A percentile compares a stretch with the other conserved stretches of the same genome.
phyloP scores from a whole-genome alignment of 164 flowering plant genomes.

The Macadamia integrifolia region DNA sequence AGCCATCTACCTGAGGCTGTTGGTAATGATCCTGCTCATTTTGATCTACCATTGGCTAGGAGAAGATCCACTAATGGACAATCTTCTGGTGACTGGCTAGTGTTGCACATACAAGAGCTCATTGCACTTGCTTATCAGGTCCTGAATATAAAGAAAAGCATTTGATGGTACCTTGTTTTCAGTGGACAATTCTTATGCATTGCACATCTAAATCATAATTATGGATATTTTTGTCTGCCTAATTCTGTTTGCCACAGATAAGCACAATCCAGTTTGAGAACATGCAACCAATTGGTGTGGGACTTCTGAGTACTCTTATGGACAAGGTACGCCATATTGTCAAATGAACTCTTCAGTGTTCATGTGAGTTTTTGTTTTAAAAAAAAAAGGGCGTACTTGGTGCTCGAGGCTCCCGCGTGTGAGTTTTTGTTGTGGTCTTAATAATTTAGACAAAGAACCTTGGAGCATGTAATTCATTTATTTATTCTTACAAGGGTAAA shows the following conservation, averaged over 20 bases:
- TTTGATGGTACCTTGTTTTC: background rate
- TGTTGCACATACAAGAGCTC: conserved; percentile 75
- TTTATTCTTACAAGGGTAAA: too few relatives aligned
- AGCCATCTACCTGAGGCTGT: conserved; percentile 81
- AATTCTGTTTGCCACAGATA: conserved; percentile 39
- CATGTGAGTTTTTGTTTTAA: background rate
- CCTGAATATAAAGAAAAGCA: conserved; percentile 7
- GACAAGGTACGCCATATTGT: conserved; percentile 63
- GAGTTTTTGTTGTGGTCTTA: too few relatives aligned
- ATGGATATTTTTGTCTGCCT: conserved; percentile 2
- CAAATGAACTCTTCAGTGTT: background rate
- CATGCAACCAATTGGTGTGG: conserved; percentile 87
- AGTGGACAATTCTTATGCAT: background rate
- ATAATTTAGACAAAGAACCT: too few relatives aligned
- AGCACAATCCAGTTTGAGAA: conserved; percentile 93
- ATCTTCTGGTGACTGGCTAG: conserved; percentile 70
- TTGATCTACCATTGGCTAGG: conserved; percentile 80
- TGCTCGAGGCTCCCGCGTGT: too few relatives aligned
- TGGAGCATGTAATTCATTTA: too few relatives aligned
- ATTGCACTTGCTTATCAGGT: conserved; percentile 98
- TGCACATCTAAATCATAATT: conserved; percentile 1
- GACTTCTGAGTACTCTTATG: conserved; percentile 60
- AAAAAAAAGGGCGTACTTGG: too few relatives aligned
- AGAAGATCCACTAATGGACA: conserved; percentile 22
- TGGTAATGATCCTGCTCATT: conserved; percentile 80